Evolutionary conservation across 2,329 filamentous ascomycete genomes (phyloP).

Genomic region (Sporothrix pseudoabietina): DNA sequence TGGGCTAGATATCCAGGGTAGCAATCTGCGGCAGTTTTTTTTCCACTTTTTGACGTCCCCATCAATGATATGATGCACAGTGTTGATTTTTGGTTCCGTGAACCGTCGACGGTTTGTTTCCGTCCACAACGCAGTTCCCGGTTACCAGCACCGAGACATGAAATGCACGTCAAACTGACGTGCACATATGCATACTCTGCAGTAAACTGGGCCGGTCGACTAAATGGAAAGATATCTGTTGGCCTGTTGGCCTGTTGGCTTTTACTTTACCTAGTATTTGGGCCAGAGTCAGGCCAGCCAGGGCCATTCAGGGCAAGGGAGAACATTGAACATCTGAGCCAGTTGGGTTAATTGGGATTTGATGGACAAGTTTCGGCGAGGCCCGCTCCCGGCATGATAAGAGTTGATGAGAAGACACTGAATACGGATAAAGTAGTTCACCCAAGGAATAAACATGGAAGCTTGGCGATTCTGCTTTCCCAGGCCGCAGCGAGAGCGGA

Average conservation of each 20-base stretch:
- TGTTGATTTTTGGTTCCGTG: too few relatives aligned
- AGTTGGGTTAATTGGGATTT: background rate
- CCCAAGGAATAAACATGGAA: background rate
- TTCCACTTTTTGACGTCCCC: background rate
- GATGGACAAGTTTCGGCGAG: background rate
- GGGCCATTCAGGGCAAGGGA: too few relatives aligned
- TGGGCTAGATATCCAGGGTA: background rate
- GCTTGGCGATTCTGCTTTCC: background rate
- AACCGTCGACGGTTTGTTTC: background rate
- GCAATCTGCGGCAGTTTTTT: background rate
- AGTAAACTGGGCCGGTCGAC: background rate
- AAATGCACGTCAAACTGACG: background rate
- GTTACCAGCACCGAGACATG: conserved; percentile 6
- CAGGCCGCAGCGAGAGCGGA: background rate
- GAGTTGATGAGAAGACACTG: background rate
- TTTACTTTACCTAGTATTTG: background rate
- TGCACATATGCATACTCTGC: background rate
- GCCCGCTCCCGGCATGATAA: conserved; percentile 6
- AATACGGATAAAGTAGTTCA: background rate
- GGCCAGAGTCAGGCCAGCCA: background rate
- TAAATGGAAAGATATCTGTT: background rate
- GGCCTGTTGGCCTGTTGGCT: background rate
- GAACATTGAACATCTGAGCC: background rate
- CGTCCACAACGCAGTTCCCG: background rate
- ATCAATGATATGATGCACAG: background rate